Evolutionary conservation across 2,329 filamentous ascomycete genomes (phyloP), one percentile per base, ranked within the genome.

Genomic region (Alternaria panax): DNA sequence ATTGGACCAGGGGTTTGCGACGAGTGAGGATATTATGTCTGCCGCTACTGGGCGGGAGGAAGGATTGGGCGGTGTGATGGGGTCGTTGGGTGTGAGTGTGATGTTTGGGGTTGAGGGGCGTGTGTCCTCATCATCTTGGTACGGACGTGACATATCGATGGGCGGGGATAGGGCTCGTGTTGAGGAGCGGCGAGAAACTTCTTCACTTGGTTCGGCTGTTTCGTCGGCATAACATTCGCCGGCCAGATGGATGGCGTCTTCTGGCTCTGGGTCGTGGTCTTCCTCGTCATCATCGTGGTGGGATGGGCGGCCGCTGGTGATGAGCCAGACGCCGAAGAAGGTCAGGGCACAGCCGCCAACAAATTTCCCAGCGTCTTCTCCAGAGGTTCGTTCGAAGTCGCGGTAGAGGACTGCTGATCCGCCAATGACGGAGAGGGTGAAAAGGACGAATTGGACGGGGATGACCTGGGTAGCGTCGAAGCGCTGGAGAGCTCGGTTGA

Each of bases 401-500:
- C 94, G 89, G 75, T 98, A 99, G 6, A 99, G 81, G 8, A 99
- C 85, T 1, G 94, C 94, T 71, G 93, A 97, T 57, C 95, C 95
- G 51, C 97, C 85, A 68, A 99, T 98, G 63, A 98, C 95, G 6
- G 92, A 96, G 7, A 99, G 84, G 0, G 95, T 99, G 77, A 99
- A 99, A 64, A 96, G 87, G 50, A 99, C 95, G 70, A 99, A 99
- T 73, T 99, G 95, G 14, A 95, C 95, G 0, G 95, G 95, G 64
- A 99, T 99, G 68, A 99, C 95, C 76, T 97, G 93, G 0, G 95
- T 99, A 7, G 95, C 97, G 78, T 97, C 92, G 81, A 98, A 99
- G 46, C 92, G 88, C 76, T 97, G 93, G 52, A 99, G 83, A 1
- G 90, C 89, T 51, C 87, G 91, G 80, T 98, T 99, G 75, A 99